These are phyloP conservation scores for Cladosporium cucumerinum DNA, from an alignment of 2,329 filamentous ascomycete species.

Conservation along the genomic window DNA sequence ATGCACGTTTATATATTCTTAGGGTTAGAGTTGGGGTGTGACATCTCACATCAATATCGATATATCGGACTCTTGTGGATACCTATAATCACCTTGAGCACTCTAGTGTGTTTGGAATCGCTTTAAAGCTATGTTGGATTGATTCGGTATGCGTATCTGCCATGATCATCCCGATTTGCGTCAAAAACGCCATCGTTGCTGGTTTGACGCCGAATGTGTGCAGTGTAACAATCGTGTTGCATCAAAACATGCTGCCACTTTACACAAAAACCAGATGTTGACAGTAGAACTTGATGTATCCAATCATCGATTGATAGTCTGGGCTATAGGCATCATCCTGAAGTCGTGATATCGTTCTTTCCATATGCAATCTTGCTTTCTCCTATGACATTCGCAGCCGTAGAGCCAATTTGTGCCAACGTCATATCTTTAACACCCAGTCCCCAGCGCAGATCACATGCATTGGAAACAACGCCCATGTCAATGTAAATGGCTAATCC, in stretches of 20 bases:
- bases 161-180: background rate
- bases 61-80: background rate
- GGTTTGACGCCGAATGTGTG: background rate
- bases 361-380: background rate
- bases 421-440: background rate
- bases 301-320: too few relatives aligned
- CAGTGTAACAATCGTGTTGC: background rate
- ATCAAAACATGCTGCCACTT: background rate
- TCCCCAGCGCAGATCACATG: background rate
- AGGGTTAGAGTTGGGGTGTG: background rate
- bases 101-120: background rate
- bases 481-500: background rate
- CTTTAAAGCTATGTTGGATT: background rate
- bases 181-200: background rate
- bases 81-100: background rate
- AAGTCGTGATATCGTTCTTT: background rate
- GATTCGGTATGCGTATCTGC: background rate
- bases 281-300: background rate
- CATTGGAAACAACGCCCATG: background rate
- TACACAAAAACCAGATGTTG: background rate
- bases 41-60: background rate
- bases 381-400: too few relatives aligned
- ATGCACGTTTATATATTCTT: background rate
- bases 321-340: background rate
- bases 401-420: background rate